Base-by-base conservation (phyloP, 441 rosid species). In the Dalechampia spathulata region DNA sequence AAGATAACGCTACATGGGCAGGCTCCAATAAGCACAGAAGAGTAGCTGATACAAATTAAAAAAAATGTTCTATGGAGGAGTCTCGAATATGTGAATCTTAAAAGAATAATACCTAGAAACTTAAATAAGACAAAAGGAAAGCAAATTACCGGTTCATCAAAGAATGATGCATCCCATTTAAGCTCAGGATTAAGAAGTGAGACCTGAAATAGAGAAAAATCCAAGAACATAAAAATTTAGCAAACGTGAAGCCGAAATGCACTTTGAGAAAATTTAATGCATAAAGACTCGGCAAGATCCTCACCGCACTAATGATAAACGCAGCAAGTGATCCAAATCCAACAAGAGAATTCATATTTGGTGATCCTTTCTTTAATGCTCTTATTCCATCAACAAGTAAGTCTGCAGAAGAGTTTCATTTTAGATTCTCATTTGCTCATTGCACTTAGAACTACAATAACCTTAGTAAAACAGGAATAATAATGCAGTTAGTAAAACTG, bases 261-360 rank as follows among this genome's bases (percentile, higher is more conserved):
- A 68, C 40, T 52, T 30, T 12, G 7, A 38, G 36, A 0, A 27
- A 55, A 58, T 16, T 15, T 1, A 9, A 32, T 37, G 43, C 17
- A 28, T 8, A 7, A 3, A 17, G 1, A 17, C 21, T 34, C 17
- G 23, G 39, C n/a, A 59, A 54, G 43, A 23, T 36, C 60, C 94
- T 80, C 68, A 86, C 97, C 75, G 73, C 72, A 65, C 96, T 89
- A 64, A 89, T 86, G 65, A 81, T 32, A 81, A 92, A 86, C 55
- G 99, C 92, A 32, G 89, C 89, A 67, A 80, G 50, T 10, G 92
- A 85, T 61, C 96, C 95, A 65, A 87, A 78, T 74, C 99, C 97
- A 59, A 92, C 95, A 1, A 92, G 84, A 37, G 96, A 92, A 71
- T 92, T 92, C 99, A 92, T 92, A 75, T 92, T 92, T 26, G 99